Conservation (phyloP, 805 yeast species). For the Ogataea kodamae region DNA sequence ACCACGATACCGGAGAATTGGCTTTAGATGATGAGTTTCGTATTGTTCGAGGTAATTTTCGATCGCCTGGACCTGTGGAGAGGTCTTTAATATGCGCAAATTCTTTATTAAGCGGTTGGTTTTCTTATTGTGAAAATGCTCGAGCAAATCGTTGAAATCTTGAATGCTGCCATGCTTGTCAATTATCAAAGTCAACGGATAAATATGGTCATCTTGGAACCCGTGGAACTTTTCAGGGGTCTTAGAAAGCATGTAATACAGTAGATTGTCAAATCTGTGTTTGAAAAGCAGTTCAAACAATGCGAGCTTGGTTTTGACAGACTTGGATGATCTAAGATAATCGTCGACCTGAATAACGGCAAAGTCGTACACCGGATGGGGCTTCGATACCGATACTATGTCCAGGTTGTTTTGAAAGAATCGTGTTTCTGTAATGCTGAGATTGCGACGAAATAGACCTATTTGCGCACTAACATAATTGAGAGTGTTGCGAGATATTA, state of each 20-base stretch:
- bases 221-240: constrained; percentile 16
- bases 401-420: constrained; percentile 28
- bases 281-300: constrained; percentile 24
- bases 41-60: constrained; percentile 2
- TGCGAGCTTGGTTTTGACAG: constrained; percentile 13
- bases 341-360: constrained; percentile 8
- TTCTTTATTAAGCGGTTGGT: too few species aligned
- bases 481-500: constrained; percentile 7
- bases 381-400: constrained; percentile 12
- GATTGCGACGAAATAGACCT: constrained; percentile 17
- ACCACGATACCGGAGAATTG: constrained; percentile 1
- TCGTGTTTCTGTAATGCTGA: constrained; percentile 21
- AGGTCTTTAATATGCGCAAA: too few species aligned
- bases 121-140: constrained; percentile 10
- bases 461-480: constrained; percentile 9
- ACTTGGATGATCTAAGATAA: constrained; percentile 1
- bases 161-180: constrained; percentile 23
- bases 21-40: neutral
- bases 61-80: too few species aligned
- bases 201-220: constrained; percentile 9
- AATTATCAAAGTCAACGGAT: constrained; percentile 17
- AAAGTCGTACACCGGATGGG: neutral
- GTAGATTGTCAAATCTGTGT: constrained; percentile 16
- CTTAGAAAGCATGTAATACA: constrained; percentile 10
- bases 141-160: constrained; percentile 18